Conservation (phyloP, 768 basidiomycete genomes). For the Tricholoma matsutake region DNA sequence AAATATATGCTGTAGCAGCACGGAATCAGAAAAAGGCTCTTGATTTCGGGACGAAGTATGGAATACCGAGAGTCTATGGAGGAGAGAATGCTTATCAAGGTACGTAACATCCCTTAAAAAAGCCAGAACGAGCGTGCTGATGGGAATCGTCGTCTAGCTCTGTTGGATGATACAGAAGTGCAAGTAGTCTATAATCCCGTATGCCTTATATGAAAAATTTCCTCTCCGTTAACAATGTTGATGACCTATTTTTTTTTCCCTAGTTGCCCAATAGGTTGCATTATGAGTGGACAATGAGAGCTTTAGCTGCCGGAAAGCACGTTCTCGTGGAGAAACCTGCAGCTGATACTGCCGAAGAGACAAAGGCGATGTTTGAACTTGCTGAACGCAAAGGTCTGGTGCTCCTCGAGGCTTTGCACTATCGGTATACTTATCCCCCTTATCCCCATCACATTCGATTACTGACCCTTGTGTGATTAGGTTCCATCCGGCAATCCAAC, state of each 20-base stretch:
- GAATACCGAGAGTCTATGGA: conserved; percentile 42
- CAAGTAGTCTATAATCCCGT: conserved; percentile 39
- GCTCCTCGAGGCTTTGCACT: conserved; percentile 61
- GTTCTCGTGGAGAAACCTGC: conserved; percentile 64
- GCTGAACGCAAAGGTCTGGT: conserved; percentile 23
- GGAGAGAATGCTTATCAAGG: conserved; percentile 48
- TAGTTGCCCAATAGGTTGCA: conserved; percentile 37
- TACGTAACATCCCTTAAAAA: conserved; percentile 13
- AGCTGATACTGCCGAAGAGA: conserved; percentile 46
- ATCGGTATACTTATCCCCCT: conserved; percentile 28
- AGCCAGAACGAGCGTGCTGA: neutral
- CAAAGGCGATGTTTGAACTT: conserved; percentile 44
- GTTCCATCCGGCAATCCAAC: conserved; percentile 59
- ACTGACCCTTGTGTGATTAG: conserved; percentile 28
- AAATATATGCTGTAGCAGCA: conserved; percentile 54
- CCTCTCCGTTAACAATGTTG: conserved; percentile 18
- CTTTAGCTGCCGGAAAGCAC: conserved; percentile 59
- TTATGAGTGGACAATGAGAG: conserved; percentile 61
- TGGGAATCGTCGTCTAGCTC: conserved; percentile 22
- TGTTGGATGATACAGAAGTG: conserved; percentile 45
- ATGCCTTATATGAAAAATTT: conserved; percentile 25
- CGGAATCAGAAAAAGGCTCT: conserved; percentile 43
- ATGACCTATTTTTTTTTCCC: conserved; percentile 8
- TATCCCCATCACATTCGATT: neutral
- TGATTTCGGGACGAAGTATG: conserved; percentile 48